Conservation (phyloP, 352 stramenopile genomes). For the Phytopythium delawarense region DNA sequence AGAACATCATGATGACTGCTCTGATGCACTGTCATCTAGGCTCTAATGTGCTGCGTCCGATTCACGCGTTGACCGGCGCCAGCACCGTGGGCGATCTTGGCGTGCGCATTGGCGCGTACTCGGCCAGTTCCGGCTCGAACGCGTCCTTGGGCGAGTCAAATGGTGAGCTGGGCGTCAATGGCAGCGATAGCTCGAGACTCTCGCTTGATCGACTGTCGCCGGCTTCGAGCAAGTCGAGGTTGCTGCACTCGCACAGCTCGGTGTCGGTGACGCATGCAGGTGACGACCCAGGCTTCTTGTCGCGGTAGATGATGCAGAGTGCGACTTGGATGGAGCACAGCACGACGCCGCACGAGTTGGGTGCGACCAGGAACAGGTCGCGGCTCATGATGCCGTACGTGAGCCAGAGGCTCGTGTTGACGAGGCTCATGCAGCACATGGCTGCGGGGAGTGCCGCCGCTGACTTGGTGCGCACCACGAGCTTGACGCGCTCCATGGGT, state of each 20-base stretch:
- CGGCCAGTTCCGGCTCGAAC: neutral
- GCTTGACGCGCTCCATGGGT: constrained; percentile 8
- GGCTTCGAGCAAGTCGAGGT: neutral
- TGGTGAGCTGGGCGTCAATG: neutral
- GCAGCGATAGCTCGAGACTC: constrained; percentile 1
- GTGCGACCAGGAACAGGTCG: constrained; percentile 7
- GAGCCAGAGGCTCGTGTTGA: constrained; percentile 9
- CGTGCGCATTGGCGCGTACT: constrained; percentile 2
- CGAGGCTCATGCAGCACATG: constrained; percentile 7
- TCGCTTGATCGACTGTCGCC: neutral
- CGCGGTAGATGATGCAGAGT: constrained; percentile 9
- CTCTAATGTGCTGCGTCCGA: neutral
- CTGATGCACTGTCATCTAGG: neutral
- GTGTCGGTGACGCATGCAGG: neutral
- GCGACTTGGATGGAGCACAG: constrained; percentile 5
- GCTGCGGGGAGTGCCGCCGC: neutral
- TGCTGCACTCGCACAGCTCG: neutral
- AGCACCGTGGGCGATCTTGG: neutral
- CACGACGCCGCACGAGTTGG: constrained; percentile 8
- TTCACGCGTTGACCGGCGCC: constrained; percentile 1
- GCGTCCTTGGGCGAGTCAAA: constrained; percentile 3
- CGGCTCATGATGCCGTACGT: constrained; percentile 6
- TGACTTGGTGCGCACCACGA: constrained; percentile 8
- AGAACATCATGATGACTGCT: neutral
- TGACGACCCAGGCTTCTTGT: neutral